These are phyloP conservation scores for Metarhizium brunneum DNA, from an alignment of 2,329 filamentous ascomycete species.

Conservation along the genomic window DNA sequence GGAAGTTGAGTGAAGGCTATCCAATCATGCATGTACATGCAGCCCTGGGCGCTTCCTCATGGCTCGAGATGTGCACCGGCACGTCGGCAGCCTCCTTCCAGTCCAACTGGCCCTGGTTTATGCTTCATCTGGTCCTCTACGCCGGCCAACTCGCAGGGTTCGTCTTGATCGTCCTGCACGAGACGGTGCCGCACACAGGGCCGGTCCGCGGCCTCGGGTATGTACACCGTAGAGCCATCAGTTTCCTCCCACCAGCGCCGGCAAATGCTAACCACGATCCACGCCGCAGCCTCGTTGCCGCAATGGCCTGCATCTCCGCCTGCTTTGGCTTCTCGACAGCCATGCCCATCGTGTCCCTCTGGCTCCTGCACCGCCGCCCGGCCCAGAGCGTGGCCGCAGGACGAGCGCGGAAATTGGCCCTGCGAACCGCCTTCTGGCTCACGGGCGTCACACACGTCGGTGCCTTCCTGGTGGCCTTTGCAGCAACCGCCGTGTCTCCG, in stretches of 20 bases:
- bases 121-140: slow-evolving; percentile 9
- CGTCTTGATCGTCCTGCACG: slow-evolving; percentile 2
- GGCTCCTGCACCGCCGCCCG: background rate
- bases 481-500: background rate
- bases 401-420: background rate
- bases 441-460: slow-evolving; percentile 6
- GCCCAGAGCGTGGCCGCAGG: background rate
- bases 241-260: too few relatives aligned
- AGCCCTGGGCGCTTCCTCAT: background rate
- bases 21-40: background rate
- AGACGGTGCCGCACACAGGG: background rate
- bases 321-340: slow-evolving; percentile 5
- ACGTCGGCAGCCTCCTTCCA: background rate
- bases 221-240: background rate
- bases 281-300: background rate
- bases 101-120: slow-evolving; percentile 8
- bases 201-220: background rate
- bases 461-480: slow-evolving; percentile 6
- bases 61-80: background rate
- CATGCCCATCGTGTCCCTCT: slow-evolving; percentile 4
- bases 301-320: background rate
- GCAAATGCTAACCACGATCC: background rate
- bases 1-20: slow-evolving; percentile 6
- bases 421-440: slow-evolving; percentile 1
- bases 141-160: slow-evolving; percentile 6